phyloP scores from a whole-genome alignment of 768 basidiomycete genomes.

The Rhizopogon sp. region DNA sequence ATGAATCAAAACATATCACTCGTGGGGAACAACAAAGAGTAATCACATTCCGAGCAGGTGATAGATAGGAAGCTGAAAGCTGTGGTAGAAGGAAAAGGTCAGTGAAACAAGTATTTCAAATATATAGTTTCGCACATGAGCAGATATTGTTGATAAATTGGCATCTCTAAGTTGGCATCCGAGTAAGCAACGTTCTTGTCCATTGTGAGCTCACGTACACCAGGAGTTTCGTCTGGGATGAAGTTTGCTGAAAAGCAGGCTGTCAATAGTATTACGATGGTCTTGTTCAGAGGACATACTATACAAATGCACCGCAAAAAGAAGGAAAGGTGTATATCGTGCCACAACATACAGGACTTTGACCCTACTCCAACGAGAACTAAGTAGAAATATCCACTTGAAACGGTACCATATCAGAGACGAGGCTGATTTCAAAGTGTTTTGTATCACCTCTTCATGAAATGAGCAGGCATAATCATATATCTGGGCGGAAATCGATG shows the following conservation, averaged over 20 bases:
- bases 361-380: neutral
- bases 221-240: neutral
- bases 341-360: conserved; percentile 2
- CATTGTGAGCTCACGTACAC: neutral
- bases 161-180: neutral
- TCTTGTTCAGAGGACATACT: neutral
- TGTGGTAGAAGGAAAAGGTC: neutral
- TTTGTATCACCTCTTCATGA: neutral
- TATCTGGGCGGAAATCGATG: neutral
- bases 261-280: neutral
- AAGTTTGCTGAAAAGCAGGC: neutral
- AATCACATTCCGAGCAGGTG: conserved; percentile 1
- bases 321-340: conserved; percentile 3
- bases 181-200: neutral
- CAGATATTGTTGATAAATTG: neutral
- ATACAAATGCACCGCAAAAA: neutral
- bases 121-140: neutral
- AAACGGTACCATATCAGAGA: neutral
- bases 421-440: neutral
- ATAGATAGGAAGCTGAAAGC: neutral
- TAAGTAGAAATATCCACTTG: neutral
- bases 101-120: neutral
- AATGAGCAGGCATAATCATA: conserved; percentile 1
- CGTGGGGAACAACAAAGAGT: neutral
- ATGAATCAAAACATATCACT: neutral